Evolutionary conservation across 306 rosid genomes (phyloP).

Genomic region (Purshia tridentata): DNA sequence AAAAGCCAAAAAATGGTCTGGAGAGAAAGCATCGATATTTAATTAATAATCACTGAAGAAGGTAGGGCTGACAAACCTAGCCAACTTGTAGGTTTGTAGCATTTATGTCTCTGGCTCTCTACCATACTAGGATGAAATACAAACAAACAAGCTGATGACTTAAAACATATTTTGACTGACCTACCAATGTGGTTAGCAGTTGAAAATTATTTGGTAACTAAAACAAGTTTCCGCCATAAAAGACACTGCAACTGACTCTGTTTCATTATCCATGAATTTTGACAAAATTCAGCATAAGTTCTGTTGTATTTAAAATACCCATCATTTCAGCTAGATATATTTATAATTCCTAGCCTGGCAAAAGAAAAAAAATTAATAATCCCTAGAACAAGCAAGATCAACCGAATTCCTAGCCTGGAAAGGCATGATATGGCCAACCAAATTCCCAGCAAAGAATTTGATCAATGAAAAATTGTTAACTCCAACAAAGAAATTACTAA

Average conservation of each 20-base stretch:
- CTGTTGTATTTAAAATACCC: background rate
- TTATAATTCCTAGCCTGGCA: background rate
- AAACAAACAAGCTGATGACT: background rate
- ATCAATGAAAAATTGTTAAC: background rate
- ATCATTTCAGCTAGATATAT: background rate
- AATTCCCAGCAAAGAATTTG: background rate
- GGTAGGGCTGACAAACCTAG: background rate
- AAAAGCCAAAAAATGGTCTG: background rate
- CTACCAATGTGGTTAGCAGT: background rate
- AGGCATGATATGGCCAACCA: constrained; percentile 13
- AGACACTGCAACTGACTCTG: background rate
- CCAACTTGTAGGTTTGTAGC: background rate
- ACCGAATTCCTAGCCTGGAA: background rate
- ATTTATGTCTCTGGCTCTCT: background rate
- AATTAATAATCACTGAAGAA: background rate
- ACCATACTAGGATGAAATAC: background rate
- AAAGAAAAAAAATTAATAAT: background rate
- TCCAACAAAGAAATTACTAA: constrained; percentile 22
- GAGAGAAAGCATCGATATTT: background rate
- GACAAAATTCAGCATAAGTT: background rate
- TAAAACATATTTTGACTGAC: background rate
- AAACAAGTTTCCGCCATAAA: background rate
- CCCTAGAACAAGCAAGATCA: background rate
- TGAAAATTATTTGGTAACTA: background rate
- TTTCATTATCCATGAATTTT: background rate